A percentile compares a stretch with the other conserved stretches of the same genome.
These are phyloP conservation scores for Kurtzmaniella quercitrusa DNA, from an alignment of 1,139 yeast species.

Conservation along the genomic window DNA sequence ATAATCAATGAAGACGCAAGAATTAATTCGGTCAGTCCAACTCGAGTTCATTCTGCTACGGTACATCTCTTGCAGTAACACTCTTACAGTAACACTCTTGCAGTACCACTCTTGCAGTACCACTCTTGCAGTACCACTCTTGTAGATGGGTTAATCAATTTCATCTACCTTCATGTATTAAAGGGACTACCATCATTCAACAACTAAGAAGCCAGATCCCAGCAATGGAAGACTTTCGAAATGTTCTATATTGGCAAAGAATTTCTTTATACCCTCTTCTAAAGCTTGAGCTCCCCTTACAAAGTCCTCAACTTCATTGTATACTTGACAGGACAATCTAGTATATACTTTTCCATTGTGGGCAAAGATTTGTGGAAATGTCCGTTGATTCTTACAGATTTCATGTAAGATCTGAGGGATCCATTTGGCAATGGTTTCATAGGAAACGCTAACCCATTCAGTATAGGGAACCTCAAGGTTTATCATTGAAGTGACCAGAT, in stretches of 20 bases:
- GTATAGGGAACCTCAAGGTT: slow-evolving; percentile 41
- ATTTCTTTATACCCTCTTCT: slow-evolving; percentile 13
- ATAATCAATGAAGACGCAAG: no score
- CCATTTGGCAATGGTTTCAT: slow-evolving; percentile 1
- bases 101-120: no score
- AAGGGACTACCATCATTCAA: not conserved
- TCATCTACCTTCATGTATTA: no score
- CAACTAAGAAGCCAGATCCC: not conserved
- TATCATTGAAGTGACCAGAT: slow-evolving; percentile 39
- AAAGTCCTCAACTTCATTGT: slow-evolving; percentile 53
- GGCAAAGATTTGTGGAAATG: slow-evolving; percentile 42
- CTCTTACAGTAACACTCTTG: no score
- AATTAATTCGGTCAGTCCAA: no score
- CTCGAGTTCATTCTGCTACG: no score
- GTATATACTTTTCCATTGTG: slow-evolving; percentile 42
- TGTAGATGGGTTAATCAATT: no score
- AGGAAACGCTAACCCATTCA: not conserved
- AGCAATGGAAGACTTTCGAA: slow-evolving; percentile 1
- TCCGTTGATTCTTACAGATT: slow-evolving; percentile 21
- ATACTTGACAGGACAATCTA: slow-evolving; percentile 59
- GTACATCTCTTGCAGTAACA: no score
- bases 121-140: no score
- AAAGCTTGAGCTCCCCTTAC: slow-evolving; percentile 34
- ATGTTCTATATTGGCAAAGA: slow-evolving; percentile 3
- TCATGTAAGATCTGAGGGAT: not conserved